These are phyloP conservation scores for Aspergillus flavus DNA, from an alignment of 2,329 filamentous ascomycete genomes.

Conservation along the genomic window DNA sequence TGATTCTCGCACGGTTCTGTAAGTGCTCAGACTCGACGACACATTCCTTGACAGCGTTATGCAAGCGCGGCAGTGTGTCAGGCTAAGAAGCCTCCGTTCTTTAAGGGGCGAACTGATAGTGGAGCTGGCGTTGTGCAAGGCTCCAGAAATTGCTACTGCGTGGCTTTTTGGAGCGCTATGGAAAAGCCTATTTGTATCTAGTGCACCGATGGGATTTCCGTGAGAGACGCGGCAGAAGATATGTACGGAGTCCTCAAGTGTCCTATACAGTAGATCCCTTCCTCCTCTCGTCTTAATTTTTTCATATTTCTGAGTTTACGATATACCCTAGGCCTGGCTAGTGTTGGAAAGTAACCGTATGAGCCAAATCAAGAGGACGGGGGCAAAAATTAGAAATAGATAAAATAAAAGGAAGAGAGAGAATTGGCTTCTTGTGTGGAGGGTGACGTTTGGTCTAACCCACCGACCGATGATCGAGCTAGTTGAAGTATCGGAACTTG, in stretches of 20 bases:
- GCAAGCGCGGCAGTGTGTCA: slow-evolving; percentile 33
- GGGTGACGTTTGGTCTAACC: slow-evolving; percentile 1
- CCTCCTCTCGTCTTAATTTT: background rate
- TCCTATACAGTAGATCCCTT: background rate
- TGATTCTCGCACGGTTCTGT: slow-evolving; percentile 23
- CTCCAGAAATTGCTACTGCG: slow-evolving; percentile 21
- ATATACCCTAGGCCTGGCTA: background rate
- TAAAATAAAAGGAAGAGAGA: background rate
- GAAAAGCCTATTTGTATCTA: slow-evolving; percentile 17
- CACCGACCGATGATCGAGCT: slow-evolving; percentile 1
- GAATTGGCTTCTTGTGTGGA: background rate
- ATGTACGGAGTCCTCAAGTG: background rate
- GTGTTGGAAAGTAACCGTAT: background rate
- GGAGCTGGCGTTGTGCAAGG: slow-evolving; percentile 25
- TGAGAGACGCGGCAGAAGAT: background rate
- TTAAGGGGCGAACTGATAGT: slow-evolving; percentile 26
- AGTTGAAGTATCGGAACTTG: slow-evolving; percentile 4
- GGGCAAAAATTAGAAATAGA: background rate
- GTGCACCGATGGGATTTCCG: slow-evolving; percentile 10
- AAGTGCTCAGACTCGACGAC: slow-evolving; percentile 25
- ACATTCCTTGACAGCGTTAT: slow-evolving; percentile 30
- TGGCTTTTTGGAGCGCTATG: slow-evolving; percentile 19
- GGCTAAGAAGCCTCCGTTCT: slow-evolving; percentile 25
- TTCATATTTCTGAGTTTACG: background rate
- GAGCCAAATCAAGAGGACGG: background rate